Evolutionary conservation across 2,329 filamentous ascomycete species (phyloP).

Genomic region (Xylariaceae sp.): DNA sequence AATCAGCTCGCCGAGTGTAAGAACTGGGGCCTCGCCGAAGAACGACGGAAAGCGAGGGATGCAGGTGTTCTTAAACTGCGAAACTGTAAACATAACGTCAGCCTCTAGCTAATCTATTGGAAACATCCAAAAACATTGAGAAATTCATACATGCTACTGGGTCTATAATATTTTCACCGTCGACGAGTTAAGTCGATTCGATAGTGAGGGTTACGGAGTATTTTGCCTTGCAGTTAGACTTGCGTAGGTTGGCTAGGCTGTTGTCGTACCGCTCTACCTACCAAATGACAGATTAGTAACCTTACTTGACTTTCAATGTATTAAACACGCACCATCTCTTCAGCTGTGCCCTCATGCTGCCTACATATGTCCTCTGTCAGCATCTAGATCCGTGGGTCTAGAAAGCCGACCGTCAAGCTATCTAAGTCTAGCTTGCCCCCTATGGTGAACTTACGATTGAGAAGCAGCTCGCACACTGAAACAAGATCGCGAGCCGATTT

Average conservation of each 20-base stretch:
- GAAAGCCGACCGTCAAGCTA: neutral
- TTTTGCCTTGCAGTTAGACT: neutral
- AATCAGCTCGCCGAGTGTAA: neutral
- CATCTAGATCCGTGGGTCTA: neutral
- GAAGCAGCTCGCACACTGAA: neutral
- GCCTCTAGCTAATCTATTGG: neutral
- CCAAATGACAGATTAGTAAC: neutral
- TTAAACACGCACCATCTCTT: neutral
- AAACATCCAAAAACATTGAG: neutral
- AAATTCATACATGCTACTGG: neutral
- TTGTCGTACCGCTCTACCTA: neutral
- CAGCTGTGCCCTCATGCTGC: neutral
- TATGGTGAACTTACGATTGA: neutral
- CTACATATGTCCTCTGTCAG: neutral
- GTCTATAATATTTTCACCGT: neutral
- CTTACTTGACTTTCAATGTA: neutral
- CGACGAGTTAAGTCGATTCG: neutral
- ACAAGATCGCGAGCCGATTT: constrained; percentile 9
- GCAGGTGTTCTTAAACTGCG: neutral
- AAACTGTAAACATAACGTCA: neutral
- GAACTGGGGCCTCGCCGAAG: neutral
- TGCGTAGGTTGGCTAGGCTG: neutral
- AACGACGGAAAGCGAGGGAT: neutral
- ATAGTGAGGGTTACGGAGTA: neutral
- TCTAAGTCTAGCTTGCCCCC: neutral